A percentile compares a stretch with the other conserved stretches of the same genome.
phyloP scores from a whole-genome alignment of 2,329 filamentous ascomycete genomes.

The Didymellaceae sp. region DNA sequence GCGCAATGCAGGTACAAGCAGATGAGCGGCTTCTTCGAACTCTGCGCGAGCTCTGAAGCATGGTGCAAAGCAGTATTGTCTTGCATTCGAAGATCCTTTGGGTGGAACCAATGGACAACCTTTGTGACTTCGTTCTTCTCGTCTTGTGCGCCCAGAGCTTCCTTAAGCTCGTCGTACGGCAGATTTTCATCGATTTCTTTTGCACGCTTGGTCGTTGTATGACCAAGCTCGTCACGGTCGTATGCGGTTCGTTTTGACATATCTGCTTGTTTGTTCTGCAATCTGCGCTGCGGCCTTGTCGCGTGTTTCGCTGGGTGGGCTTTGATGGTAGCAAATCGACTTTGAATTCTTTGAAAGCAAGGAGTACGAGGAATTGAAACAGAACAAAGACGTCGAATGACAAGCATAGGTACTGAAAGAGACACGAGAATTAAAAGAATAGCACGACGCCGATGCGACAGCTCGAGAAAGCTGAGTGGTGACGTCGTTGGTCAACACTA shows the following conservation, averaged over 20 bases:
- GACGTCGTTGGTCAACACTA: constrained; percentile 33
- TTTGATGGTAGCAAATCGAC: neutral
- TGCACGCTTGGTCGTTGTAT: constrained; percentile 57
- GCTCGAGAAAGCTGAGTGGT: constrained; percentile 25
- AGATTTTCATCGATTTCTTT: constrained; percentile 57
- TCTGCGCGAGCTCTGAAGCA: constrained; percentile 55
- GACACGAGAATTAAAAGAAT: neutral
- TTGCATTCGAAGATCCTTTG: constrained; percentile 58
- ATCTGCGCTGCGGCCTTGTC: constrained; percentile 19
- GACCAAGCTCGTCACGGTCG: constrained; percentile 44
- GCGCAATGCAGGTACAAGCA: constrained; percentile 57
- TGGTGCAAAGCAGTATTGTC: constrained; percentile 58
- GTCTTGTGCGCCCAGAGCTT: constrained; percentile 49
- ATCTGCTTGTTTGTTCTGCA: constrained; percentile 10
- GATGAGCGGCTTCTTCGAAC: constrained; percentile 52
- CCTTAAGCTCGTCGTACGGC: constrained; percentile 53
- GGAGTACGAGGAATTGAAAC: constrained; percentile 1
- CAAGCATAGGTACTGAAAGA: constrained; percentile 19
- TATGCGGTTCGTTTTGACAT: constrained; percentile 44
- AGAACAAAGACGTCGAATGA: constrained; percentile 6
- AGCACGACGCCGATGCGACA: neutral
- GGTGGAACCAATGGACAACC: constrained; percentile 60
- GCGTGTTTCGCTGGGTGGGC: constrained; percentile 18
- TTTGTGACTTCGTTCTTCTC: constrained; percentile 48
- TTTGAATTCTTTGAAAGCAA: neutral